Conservation (phyloP, 352 stramenopile species). For the Globisporangium canariense region DNA sequence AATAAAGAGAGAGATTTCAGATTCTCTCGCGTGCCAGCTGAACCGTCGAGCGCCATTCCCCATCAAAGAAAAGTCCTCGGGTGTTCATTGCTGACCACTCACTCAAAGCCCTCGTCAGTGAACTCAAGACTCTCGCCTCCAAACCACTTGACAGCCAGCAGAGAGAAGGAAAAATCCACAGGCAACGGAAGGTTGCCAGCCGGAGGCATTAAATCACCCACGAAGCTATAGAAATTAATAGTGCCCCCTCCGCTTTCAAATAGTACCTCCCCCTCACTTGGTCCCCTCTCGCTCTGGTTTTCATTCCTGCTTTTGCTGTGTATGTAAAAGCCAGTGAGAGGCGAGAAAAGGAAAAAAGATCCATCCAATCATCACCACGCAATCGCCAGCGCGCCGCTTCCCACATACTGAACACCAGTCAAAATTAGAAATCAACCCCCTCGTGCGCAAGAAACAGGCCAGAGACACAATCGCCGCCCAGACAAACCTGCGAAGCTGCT, state of each 20-base stretch:
- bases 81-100: no score
- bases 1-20: no score
- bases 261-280: neutral
- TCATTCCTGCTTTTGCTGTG: neutral
- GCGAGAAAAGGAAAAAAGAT: neutral
- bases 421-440: neutral
- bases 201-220: slow-evolving; percentile 8
- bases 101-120: neutral
- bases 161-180: neutral
- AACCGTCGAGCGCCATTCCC: no score
- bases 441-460: slow-evolving; percentile 6
- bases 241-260: neutral
- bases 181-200: neutral
- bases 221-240: neutral
- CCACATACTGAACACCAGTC: slow-evolving; percentile 7
- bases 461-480: slow-evolving; percentile 1
- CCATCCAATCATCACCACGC: neutral
- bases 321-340: neutral
- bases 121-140: neutral
- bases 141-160: neutral
- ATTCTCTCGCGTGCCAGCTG: no score
- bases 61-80: no score
- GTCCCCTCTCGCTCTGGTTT: neutral
- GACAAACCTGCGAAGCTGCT: neutral
- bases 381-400: neutral